phyloP scores from a whole-genome alignment of 805 yeast genomes.

The Saturnispora dispora region DNA sequence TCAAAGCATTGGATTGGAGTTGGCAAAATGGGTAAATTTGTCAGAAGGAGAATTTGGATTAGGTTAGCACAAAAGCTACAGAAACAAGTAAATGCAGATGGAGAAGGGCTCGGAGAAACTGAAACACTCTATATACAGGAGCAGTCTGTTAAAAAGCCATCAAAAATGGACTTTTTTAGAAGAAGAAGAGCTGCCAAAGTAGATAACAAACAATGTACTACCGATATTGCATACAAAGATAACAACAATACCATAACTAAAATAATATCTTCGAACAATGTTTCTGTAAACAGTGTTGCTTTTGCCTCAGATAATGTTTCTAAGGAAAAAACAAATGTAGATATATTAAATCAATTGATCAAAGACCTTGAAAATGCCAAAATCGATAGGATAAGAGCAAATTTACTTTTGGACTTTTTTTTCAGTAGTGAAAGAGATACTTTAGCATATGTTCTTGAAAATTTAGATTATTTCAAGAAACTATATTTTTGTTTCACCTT shows the following conservation, averaged over 20 bases:
- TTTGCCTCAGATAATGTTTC: neutral
- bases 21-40: slow-evolving; percentile 40
- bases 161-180: neutral
- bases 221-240: neutral
- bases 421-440: neutral
- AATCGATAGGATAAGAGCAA: slow-evolving; percentile 17
- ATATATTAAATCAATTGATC: neutral
- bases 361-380: neutral
- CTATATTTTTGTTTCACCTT: neutral
- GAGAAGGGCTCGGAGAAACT: neutral
- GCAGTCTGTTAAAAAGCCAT: neutral
- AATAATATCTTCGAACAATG: neutral
- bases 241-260: neutral
- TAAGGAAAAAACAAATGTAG: neutral
- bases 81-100: neutral
- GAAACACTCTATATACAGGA: neutral
- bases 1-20: slow-evolving; percentile 43
- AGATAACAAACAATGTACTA: neutral
- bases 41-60: slow-evolving; percentile 44
- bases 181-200: neutral
- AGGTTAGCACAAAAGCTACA: slow-evolving; percentile 21
- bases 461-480: neutral
- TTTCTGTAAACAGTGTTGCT: neutral
- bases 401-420: slow-evolving; percentile 11
- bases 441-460: neutral